Conservation (phyloP, 305 asterid species). For the Fraxinus greggii region DNA sequence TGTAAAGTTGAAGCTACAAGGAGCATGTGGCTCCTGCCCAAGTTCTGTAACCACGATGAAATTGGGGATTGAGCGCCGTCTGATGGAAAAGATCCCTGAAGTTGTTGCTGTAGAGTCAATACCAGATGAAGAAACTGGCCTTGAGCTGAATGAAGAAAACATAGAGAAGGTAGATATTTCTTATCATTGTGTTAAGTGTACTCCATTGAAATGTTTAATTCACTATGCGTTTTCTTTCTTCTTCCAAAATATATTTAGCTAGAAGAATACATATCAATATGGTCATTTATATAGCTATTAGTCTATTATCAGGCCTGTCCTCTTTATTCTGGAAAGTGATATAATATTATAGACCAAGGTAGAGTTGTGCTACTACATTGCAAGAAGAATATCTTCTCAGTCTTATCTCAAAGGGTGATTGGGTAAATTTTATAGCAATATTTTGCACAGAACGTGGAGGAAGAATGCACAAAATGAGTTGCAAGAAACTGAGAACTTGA, state of each 20-base stretch:
- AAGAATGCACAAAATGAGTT: neutral
- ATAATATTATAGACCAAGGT: neutral
- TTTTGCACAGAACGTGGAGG: neutral
- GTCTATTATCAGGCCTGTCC: neutral
- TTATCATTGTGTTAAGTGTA: constrained; percentile 11
- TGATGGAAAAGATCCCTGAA: constrained; percentile 92
- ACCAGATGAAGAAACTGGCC: constrained; percentile 96
- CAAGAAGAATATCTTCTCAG: neutral
- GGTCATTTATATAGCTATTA: neutral
- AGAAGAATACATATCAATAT: neutral
- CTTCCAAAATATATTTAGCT: neutral
- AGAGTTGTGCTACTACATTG: neutral
- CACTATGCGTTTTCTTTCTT: neutral
- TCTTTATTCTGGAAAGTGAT: neutral
- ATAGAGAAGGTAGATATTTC: constrained; percentile 69
- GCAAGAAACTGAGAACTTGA: neutral
- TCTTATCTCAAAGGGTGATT: neutral
- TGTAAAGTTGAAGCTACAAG: constrained; percentile 81
- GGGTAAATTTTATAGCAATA: neutral
- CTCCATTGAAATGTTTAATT: neutral
- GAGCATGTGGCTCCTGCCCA: constrained; percentile 99
- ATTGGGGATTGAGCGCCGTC: constrained; percentile 88
- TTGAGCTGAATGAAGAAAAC: constrained; percentile 87
- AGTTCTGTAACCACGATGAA: constrained; percentile 86
- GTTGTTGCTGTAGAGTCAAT: constrained; percentile 88